A percentile compares a stretch with the other conserved stretches of the same genome.
Conservation (phyloP, 2,329 filamentous ascomycete genomes). For the Colletotrichum destructivum region DNA sequence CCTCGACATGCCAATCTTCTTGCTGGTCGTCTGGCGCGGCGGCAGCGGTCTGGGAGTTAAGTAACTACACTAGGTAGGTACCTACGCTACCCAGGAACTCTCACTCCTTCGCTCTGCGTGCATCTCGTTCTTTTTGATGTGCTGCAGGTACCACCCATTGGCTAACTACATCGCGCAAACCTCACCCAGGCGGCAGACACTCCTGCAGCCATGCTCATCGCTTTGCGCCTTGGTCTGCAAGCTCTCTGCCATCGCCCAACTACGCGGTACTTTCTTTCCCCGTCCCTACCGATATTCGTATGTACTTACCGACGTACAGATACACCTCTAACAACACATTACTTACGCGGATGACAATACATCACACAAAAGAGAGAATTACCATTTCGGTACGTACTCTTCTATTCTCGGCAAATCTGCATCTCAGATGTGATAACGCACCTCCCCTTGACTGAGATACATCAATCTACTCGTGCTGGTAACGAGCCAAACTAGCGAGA, state of each 20-base stretch:
- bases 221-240: not conserved
- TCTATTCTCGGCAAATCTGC: conserved; percentile 17
- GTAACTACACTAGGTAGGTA: not conserved
- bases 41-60: not conserved
- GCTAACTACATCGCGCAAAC: not conserved
- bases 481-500: not conserved
- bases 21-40: not conserved
- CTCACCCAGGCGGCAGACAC: not conserved
- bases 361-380: not conserved
- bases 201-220: conserved; percentile 11
- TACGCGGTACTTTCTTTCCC: not conserved
- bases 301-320: too few relatives aligned
- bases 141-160: not conserved
- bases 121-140: conserved; percentile 4
- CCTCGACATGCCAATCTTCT: conserved; percentile 8
- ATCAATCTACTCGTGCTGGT: not conserved
- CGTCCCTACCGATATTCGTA: not conserved
- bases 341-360: not conserved
- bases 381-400: conserved; percentile 15
- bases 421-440: conserved; percentile 40
- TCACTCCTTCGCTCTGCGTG: conserved; percentile 11
- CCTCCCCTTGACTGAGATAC: conserved; percentile 11
- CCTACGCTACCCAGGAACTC: not conserved
- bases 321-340: not conserved
- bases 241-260: not conserved